phyloP scores from a whole-genome alignment of 1,139 yeast genomes.

The Spathaspora jeffriesii region DNA sequence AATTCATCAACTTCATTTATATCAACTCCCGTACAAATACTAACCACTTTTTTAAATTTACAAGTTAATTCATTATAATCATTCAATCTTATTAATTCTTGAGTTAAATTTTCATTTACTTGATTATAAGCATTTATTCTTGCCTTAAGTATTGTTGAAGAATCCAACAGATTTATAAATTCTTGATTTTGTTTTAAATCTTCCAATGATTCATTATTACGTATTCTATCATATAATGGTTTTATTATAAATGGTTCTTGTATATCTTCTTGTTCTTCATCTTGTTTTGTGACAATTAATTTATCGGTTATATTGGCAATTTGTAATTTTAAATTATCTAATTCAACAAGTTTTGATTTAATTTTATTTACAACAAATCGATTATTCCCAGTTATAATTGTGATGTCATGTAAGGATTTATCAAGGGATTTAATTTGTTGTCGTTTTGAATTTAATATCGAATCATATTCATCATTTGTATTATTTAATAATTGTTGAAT shows the following conservation, averaged over 20 bases:
- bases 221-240: constrained; percentile 52
- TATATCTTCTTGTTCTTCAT: constrained; percentile 46
- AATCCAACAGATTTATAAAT: constrained; percentile 48
- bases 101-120: constrained; percentile 35
- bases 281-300: constrained; percentile 25
- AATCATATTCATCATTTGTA: constrained; percentile 43
- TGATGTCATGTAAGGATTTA: constrained; percentile 41
- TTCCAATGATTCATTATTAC: constrained; percentile 30
- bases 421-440: constrained; percentile 38
- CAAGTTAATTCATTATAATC: constrained; percentile 68
- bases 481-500: constrained; percentile 41
- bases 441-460: constrained; percentile 35
- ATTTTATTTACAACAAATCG: constrained; percentile 39
- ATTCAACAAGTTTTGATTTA: constrained; percentile 33
- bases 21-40: constrained; percentile 87
- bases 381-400: constrained; percentile 47
- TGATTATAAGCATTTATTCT: constrained; percentile 74
- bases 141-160: constrained; percentile 65
- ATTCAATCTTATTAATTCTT: constrained; percentile 52
- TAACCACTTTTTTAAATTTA: constrained; percentile 86
- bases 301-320: constrained; percentile 44
- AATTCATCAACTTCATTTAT: constrained; percentile 74
- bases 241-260: constrained; percentile 82
- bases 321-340: constrained; percentile 46
- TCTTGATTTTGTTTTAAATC: constrained; percentile 25